phyloP scores from a whole-genome alignment of 768 basidiomycete genomes.

The Podaxis sp. region DNA sequence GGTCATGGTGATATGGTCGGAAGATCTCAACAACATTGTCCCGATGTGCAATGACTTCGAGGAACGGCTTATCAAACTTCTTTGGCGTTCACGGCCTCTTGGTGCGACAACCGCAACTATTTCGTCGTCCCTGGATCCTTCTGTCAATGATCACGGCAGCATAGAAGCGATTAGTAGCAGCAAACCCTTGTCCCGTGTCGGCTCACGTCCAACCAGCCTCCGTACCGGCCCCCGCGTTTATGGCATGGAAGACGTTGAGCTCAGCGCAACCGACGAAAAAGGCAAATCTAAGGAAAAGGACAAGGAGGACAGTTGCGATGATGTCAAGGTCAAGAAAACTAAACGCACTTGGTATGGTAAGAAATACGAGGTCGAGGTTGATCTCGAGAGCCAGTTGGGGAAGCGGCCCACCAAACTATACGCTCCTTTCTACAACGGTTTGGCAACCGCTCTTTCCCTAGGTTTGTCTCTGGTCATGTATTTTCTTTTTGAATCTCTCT shows the following conservation, averaged over 20 bases:
- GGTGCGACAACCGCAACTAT: slow-evolving; percentile 11
- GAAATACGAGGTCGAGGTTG: slow-evolving; percentile 31
- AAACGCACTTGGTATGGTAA: slow-evolving; percentile 63
- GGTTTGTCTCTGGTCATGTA: slow-evolving; percentile 39
- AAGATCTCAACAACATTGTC: slow-evolving; percentile 75
- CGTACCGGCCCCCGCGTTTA: not conserved
- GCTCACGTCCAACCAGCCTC: not conserved
- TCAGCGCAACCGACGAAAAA: not conserved
- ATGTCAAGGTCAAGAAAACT: slow-evolving; percentile 23
- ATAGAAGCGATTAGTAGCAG: not conserved
- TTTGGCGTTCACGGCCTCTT: slow-evolving; percentile 57
- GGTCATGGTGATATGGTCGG: slow-evolving; percentile 83
- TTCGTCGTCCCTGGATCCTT: slow-evolving; percentile 14
- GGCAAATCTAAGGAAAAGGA: not conserved
- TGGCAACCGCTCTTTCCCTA: slow-evolving; percentile 54
- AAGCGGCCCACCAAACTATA: slow-evolving; percentile 39
- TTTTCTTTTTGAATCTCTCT: slow-evolving; percentile 30
- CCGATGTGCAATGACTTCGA: slow-evolving; percentile 73
- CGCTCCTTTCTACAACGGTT: slow-evolving; percentile 69
- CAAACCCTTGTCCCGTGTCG: not conserved
- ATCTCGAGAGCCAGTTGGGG: slow-evolving; percentile 10
- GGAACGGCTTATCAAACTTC: slow-evolving; percentile 74
- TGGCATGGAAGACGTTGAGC: not conserved
- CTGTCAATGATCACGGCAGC: slow-evolving; percentile 12
- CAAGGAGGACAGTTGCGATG: slow-evolving; percentile 7